Conservation (phyloP, 352 stramenopile genomes). For the Phytophthora sp. region DNA sequence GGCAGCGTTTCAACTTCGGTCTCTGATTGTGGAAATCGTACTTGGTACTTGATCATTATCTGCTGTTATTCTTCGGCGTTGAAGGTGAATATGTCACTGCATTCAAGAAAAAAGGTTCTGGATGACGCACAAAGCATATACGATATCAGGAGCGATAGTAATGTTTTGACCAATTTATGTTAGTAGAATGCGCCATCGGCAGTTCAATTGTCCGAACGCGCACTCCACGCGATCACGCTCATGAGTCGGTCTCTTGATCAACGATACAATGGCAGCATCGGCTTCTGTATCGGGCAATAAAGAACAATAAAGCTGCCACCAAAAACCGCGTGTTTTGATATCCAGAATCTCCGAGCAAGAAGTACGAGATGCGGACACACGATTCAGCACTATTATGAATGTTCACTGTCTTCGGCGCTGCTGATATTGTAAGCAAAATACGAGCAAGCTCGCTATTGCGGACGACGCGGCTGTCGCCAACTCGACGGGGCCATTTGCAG, state of each 20-base stretch:
- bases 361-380: neutral
- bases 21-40: too few species aligned
- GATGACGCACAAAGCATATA: neutral
- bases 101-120: slow-evolving; percentile 7
- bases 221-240: slow-evolving; percentile 5
- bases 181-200: neutral
- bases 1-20: too few species aligned
- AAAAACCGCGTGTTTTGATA: slow-evolving; percentile 9
- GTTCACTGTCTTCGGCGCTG: neutral
- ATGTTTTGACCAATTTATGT: neutral
- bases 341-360: slow-evolving; percentile 2
- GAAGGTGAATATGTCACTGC: too few species aligned
- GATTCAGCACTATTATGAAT: neutral
- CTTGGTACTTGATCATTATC: too few species aligned
- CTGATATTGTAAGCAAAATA: slow-evolving; percentile 4
- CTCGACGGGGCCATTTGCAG: slow-evolving; percentile 1
- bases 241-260: too few species aligned
- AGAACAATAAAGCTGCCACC: neutral
- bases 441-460: neutral
- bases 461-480: neutral
- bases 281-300: neutral
- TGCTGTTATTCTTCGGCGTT: too few species aligned
- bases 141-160: neutral
- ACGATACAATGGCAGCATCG: too few species aligned
- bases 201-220: slow-evolving; percentile 3